phyloP scores from a whole-genome alignment of 2,329 filamentous ascomycete genomes.

The Fusarium staphyleae region DNA sequence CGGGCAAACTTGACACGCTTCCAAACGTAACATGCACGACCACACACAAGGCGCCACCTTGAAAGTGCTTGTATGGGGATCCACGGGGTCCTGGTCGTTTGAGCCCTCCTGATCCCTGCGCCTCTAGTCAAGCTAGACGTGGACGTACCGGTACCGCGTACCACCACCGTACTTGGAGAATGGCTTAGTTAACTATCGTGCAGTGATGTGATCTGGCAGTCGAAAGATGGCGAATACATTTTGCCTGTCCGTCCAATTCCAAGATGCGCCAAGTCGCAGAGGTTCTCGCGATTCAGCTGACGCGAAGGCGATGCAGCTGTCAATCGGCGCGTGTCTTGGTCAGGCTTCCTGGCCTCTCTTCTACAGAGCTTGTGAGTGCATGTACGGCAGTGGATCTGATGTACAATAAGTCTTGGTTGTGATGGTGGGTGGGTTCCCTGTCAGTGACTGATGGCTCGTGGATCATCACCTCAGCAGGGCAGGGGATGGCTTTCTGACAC shows the following conservation, averaged over 20 bases:
- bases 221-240: too few species aligned
- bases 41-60: slow-evolving; percentile 14
- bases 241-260: too few species aligned
- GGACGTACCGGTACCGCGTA: slow-evolving; percentile 11
- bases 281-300: neutral
- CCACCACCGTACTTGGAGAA: too few species aligned
- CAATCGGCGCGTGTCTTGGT: neutral
- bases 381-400: slow-evolving; percentile 17
- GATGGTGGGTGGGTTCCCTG: slow-evolving; percentile 25
- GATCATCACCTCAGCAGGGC: slow-evolving; percentile 23
- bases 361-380: slow-evolving; percentile 15
- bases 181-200: too few species aligned
- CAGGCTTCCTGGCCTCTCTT: neutral
- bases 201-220: too few species aligned
- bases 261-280: too few species aligned
- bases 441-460: slow-evolving; percentile 26
- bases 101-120: slow-evolving; percentile 30
- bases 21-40: slow-evolving; percentile 7
- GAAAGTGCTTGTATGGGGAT: slow-evolving; percentile 4
- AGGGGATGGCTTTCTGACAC: slow-evolving; percentile 18
- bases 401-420: slow-evolving; percentile 4
- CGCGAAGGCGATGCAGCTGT: neutral
- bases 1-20: slow-evolving; percentile 32
- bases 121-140: slow-evolving; percentile 14
- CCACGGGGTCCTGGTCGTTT: slow-evolving; percentile 22